Evolutionary conservation across 257 asterid species (phyloP).

Genomic region (Euphrasia confusa): DNA sequence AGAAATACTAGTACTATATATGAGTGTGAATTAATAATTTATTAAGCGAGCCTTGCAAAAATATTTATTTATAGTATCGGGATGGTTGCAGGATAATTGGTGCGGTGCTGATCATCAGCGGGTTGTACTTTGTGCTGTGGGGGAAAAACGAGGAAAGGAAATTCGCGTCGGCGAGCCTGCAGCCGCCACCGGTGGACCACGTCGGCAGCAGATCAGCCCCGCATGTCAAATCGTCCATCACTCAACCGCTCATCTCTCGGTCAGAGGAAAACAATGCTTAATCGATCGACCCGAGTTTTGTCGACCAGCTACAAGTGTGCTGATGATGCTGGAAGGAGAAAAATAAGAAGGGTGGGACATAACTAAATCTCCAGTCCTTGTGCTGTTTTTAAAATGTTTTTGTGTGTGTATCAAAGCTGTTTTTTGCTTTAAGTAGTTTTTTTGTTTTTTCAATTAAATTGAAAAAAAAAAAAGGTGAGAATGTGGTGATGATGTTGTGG

Average conservation of each 20-base stretch:
- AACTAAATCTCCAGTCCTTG: slow-evolving; percentile 14
- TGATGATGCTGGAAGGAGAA: slow-evolving; percentile 34
- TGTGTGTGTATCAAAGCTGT: slow-evolving; percentile 28
- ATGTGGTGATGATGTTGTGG: slow-evolving; percentile 39
- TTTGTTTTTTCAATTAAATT: slow-evolving; percentile 10
- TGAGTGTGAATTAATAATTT: too few species aligned
- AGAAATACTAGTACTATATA: too few species aligned
- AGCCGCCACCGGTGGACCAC: slow-evolving; percentile 56
- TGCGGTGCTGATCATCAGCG: slow-evolving; percentile 74
- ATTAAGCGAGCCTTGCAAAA: too few species aligned
- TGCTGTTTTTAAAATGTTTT: slow-evolving; percentile 34
- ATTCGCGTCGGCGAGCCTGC: slow-evolving; percentile 36
- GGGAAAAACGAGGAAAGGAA: slow-evolving; percentile 88
- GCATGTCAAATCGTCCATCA: slow-evolving; percentile 69
- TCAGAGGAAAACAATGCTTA: slow-evolving; percentile 56
- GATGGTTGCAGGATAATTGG: slow-evolving; percentile 70
- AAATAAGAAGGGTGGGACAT: not conserved
- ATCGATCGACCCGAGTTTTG: slow-evolving; percentile 24
- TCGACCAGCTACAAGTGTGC: not conserved
- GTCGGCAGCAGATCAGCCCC: slow-evolving; percentile 35
- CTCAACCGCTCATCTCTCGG: slow-evolving; percentile 78
- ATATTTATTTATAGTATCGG: not conserved
- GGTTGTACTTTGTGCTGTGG: slow-evolving; percentile 87
- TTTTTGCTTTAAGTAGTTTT: slow-evolving; percentile 20
- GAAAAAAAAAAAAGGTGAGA: slow-evolving; percentile 16